Base-by-base conservation (phyloP, 2,329 filamentous ascomycete genomes). In the Aspergillus proliferans region DNA sequence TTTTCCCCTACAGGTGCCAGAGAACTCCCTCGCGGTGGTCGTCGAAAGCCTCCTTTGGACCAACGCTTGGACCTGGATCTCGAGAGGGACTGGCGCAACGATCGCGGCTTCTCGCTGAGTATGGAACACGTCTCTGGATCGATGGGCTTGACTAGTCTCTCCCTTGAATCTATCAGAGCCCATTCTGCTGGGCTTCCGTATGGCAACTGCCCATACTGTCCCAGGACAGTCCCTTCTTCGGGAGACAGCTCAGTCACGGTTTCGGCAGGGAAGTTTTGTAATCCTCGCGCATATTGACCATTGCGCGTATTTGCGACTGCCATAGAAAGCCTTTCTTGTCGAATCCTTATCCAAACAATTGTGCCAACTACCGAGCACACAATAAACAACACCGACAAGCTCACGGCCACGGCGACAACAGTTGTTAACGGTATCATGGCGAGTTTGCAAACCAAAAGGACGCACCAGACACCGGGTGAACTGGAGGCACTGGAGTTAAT, bases 131-230 rank as follows among this genome's bases (percentile, higher is more conserved):
- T 48, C 36, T 64, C 58, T 2, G 57, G 60, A 19, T 57, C 57
- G 7, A 47, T 47, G 1, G 51, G 42, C 7, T 48, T 57, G 28
- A 55, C 43, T 6, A 70, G 47, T 26, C 56, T 65, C 42, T 70
- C 67, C 21, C 59, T 56, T 5, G 67, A 69, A 3, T 58, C 54
- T 15, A 68, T 42, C 14, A 63, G 52, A 14, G 63, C 65, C 67
- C 67, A 69, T 61, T 69, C 67, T 6, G 49, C 56, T 19, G 66
- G 65, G 42, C 60, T 62, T 6, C 63, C 64, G 45, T 65, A 67
- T 15, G 65, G 65, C 10, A 67, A 54, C 33, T 67, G 62, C 9
- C 66, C 66, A 53, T 69, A 61, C 22, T 60, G 60, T 47, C 60
- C 53, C 14, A 69, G 53, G 1, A 57, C 54, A 33, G 55, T 62